phyloP scores from a whole-genome alignment of 345 rosid genomes.

The Raphanus raphanistrum region DNA sequence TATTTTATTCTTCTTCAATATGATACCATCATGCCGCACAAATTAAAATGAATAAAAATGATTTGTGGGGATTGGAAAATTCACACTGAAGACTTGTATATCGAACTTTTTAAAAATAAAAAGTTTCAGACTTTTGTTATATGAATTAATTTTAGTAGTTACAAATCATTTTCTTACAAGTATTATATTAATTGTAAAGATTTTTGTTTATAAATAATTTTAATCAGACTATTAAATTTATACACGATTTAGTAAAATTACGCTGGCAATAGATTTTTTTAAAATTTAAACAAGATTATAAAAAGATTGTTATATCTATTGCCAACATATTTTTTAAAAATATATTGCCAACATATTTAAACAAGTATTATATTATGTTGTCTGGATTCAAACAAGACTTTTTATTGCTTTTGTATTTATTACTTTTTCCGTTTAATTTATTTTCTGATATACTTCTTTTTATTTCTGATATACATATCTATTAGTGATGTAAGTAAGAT shows the following conservation, averaged over 20 bases:
- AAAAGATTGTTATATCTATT: no score
- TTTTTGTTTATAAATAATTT: no score
- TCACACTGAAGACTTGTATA: neutral
- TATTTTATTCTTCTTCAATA: neutral
- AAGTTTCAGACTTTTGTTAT: neutral
- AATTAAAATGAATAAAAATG: neutral
- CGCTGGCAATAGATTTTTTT: no score
- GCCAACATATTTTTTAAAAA: no score
- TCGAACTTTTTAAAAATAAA: neutral
- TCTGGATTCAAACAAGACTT: neutral
- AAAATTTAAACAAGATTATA: no score
- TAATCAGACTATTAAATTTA: neutral
- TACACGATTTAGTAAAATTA: no score
- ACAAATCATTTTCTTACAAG: neutral
- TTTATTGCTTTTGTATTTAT: neutral
- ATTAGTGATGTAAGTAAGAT: conserved; percentile 3
- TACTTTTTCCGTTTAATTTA: neutral
- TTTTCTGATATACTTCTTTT: neutral
- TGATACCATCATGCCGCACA: neutral
- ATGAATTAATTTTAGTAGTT: neutral
- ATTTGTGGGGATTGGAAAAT: neutral
- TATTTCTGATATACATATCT: neutral
- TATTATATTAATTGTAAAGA: no score
- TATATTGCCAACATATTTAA: no score
- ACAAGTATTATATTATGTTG: neutral